Conservation (phyloP, 768 basidiomycete genomes). For the Lanmaoa pseudosensibilis region DNA sequence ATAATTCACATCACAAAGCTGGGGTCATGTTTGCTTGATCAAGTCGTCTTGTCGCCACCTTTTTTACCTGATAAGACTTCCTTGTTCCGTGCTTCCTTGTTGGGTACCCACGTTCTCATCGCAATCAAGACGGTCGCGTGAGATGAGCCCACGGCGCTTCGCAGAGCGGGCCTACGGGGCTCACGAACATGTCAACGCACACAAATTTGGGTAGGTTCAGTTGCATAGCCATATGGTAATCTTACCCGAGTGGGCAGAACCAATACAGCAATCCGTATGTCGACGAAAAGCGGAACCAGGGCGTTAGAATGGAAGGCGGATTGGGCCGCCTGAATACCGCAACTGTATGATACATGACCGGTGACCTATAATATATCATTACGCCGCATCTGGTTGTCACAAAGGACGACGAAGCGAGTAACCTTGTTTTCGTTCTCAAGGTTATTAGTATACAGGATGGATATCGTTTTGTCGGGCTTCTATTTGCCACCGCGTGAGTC, state of each 20-base stretch:
- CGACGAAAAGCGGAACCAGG: conserved; percentile 14
- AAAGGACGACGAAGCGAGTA: not conserved
- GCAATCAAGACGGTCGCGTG: not conserved
- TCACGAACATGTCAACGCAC: not conserved
- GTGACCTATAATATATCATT: not conserved
- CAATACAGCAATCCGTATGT: not conserved
- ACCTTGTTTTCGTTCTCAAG: not conserved
- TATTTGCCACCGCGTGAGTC: not conserved
- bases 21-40: not conserved
- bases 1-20: not conserved
- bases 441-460: not conserved
- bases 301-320: not conserved
- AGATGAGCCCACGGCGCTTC: not conserved
- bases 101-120: not conserved
- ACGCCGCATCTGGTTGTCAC: not conserved
- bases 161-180: not conserved
- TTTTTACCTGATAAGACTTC: not conserved
- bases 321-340: conserved; percentile 11
- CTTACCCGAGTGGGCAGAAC: not conserved
- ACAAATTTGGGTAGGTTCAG: not conserved
- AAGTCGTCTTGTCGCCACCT: not conserved
- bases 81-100: not conserved
- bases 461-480: not conserved
- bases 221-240: not conserved
- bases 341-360: not conserved